phyloP scores from a whole-genome alignment of 2,329 filamentous ascomycete species.

The Cladophialophora exuberans region DNA sequence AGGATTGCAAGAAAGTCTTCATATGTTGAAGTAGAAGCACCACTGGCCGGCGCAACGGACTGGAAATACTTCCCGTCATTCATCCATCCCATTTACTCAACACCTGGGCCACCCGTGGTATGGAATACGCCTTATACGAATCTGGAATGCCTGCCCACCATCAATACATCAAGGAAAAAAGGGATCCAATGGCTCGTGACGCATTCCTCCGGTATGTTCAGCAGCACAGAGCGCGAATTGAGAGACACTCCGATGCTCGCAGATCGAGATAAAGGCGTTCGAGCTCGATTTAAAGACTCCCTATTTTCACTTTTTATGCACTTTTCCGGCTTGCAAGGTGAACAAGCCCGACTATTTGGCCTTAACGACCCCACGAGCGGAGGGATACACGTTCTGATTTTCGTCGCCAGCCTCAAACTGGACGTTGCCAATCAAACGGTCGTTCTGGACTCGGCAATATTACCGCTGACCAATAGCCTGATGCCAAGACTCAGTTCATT shows the following conservation, averaged over 20 bases:
- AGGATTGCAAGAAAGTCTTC: constrained; percentile 38
- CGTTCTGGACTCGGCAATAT: constrained; percentile 38
- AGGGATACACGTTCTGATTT: constrained; percentile 33
- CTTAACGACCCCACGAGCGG: constrained; percentile 25
- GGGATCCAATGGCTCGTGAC: constrained; percentile 13
- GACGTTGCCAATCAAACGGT: constrained; percentile 37
- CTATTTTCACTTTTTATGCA: constrained; percentile 35
- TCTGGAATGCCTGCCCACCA: constrained; percentile 32
- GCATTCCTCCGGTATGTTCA: constrained; percentile 16
- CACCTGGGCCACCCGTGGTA: constrained; percentile 19
- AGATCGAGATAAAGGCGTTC: constrained; percentile 6
- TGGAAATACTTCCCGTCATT: constrained; percentile 24
- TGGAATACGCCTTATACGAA: constrained; percentile 34
- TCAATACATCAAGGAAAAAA: constrained; percentile 24
- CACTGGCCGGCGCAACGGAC: constrained; percentile 18
- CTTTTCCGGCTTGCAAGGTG: constrained; percentile 29
- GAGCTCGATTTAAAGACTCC: constrained; percentile 36
- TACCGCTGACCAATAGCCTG: constrained; percentile 34
- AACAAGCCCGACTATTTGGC: constrained; percentile 2
- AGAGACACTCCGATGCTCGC: constrained; percentile 16
- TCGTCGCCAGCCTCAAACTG: constrained; percentile 35
- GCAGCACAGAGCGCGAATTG: constrained; percentile 24
- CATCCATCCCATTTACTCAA: constrained; percentile 23
- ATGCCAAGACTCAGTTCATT: constrained; percentile 9
- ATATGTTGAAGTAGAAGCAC: constrained; percentile 38